A percentile compares a stretch with the other conserved stretches of the same genome.
Conservation (phyloP, 306 rosid species). For the cucumber (Cucumis sativus) region Cucumber_9930_V3 NC_026655.2:28498001-28498500, state of each 20-base stretch:
- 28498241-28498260: conserved; percentile 92
- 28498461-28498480: background rate
- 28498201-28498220: conserved; percentile 82
- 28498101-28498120: too few relatives aligned
- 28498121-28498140: too few relatives aligned
- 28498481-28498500: background rate
- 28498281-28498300: conserved; percentile 79
- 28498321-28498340: conserved; percentile 66
- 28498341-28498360: conserved; percentile 34
- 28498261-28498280: conserved; percentile 79
- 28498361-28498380: background rate
- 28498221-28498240: conserved; percentile 87
- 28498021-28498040: too few relatives aligned
- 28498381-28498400: background rate
- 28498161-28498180: conserved; percentile 39
- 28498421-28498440: background rate
- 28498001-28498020: too few relatives aligned
- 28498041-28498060: too few relatives aligned
- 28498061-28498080: too few relatives aligned
- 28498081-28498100: too few relatives aligned
- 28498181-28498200: conserved; percentile 58
- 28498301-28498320: conserved; percentile 75
- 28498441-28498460: background rate
- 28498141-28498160: background rate
- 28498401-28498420: background rate